Percentiles rank a stretch among this genome's conserved stretches.
phyloP scores from a whole-genome alignment of 768 basidiomycete species.

The Pleurotus eryngii region DNA sequence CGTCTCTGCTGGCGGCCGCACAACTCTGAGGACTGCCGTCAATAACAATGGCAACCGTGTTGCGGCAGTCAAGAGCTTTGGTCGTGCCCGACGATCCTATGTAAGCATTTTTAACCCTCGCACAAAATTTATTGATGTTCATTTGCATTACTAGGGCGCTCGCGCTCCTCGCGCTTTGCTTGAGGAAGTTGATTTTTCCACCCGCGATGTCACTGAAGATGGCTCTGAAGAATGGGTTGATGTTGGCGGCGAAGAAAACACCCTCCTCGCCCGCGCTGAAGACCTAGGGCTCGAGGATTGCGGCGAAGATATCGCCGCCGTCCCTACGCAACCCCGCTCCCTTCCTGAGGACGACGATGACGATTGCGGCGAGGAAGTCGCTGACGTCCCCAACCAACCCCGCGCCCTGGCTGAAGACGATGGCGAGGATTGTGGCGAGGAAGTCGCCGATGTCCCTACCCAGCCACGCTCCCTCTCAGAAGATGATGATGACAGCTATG shows the following conservation, averaged over 20 bases:
- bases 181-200: background rate
- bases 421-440: slow-evolving; percentile 2
- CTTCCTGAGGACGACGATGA: background rate
- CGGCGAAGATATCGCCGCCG: background rate
- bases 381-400: background rate
- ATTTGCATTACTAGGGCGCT: background rate
- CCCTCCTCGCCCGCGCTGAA: background rate
- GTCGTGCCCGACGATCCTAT: background rate
- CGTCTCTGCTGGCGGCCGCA: background rate
- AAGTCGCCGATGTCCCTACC: background rate
- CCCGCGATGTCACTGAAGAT: background rate
- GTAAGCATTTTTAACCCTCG: background rate
- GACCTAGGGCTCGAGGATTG: background rate
- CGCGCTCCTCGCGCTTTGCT: background rate
- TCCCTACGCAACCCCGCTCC: background rate
- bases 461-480: slow-evolving; percentile 1
- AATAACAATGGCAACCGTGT: slow-evolving; percentile 7
- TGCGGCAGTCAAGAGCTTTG: slow-evolving; percentile 1
- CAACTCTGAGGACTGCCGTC: slow-evolving; percentile 3
- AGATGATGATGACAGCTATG: background rate
- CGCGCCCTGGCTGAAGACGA: background rate
- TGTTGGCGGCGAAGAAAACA: background rate
- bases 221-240: background rate
- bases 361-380: background rate
- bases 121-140: background rate